Evolutionary conservation across 495 filamentous ascomycete species (phyloP).

Genomic region (Tirmania nivea): DNA sequence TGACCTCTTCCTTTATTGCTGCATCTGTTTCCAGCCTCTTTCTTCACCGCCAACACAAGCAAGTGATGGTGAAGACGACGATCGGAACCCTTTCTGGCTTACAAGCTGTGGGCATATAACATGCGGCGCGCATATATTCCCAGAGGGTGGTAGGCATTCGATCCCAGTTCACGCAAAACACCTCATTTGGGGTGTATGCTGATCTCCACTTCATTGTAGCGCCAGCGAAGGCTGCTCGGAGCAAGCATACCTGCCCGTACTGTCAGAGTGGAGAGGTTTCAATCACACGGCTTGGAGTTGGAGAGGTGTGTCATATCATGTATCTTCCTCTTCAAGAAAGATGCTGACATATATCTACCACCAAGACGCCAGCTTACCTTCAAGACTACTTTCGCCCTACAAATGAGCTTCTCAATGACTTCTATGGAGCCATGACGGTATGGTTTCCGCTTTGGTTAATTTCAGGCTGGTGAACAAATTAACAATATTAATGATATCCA

Average conservation of each 20-base stretch:
- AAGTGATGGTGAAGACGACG: no score
- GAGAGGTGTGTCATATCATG: no score
- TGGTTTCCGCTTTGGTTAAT: background rate
- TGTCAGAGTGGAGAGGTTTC: background rate
- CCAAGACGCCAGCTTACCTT: background rate
- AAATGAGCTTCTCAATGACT: background rate
- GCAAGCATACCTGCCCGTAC: background rate
- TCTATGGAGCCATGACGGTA: background rate
- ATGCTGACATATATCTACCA: background rate
- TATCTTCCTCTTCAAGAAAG: no score
- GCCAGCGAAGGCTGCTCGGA: no score
- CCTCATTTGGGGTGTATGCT: no score
- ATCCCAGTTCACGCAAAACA: no score
- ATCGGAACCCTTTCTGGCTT: background rate
- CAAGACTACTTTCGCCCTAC: background rate
- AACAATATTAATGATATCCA: no score
- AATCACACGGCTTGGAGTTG: background rate
- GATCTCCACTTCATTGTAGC: no score
- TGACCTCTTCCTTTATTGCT: no score
- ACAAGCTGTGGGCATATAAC: background rate
- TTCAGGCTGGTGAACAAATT: no score
- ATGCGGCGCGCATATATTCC: background rate
- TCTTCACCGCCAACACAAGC: no score
- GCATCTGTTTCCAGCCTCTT: no score
- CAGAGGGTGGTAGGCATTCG: background rate